Percentiles rank a stretch among this genome's conserved stretches.
phyloP scores from a whole-genome alignment of 2,329 filamentous ascomycete species.

The Calonectria multiphialidica region DNA sequence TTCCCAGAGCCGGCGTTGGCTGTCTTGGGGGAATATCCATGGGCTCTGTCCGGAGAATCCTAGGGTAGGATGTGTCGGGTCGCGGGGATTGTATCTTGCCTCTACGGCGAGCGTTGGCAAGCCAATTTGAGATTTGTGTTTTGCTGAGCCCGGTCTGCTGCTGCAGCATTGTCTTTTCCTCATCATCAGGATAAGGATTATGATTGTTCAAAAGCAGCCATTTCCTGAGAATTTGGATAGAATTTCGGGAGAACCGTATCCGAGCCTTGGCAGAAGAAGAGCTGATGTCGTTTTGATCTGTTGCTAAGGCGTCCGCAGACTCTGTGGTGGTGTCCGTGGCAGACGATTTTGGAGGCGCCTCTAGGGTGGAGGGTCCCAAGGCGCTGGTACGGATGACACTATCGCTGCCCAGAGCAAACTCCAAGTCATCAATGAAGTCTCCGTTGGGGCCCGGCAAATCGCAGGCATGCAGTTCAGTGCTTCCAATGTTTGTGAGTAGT shows the following conservation, averaged over 20 bases:
- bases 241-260: conserved; percentile 83
- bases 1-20: conserved; percentile 65
- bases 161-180: conserved; percentile 85
- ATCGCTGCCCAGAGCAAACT: conserved; percentile 47
- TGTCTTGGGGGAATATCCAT: conserved; percentile 79
- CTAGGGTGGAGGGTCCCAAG: conserved; percentile 37
- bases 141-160: conserved; percentile 83
- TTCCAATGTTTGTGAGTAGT: conserved; percentile 65
- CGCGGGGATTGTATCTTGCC: conserved; percentile 80
- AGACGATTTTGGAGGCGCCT: conserved; percentile 49
- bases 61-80: conserved; percentile 75
- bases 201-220: conserved; percentile 85
- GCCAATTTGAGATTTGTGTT: conserved; percentile 90
- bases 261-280: conserved; percentile 67
- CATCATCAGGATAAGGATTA: conserved; percentile 89
- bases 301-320: neutral
- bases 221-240: conserved; percentile 82
- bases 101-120: conserved; percentile 87
- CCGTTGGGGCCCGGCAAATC: conserved; percentile 68
- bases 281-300: neutral
- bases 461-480: conserved; percentile 70
- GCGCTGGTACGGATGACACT: conserved; percentile 64
- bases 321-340: no score
- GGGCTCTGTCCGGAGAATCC: conserved; percentile 66
- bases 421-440: conserved; percentile 47